These are phyloP conservation scores for Neofusicoccum cordaticola DNA, from an alignment of 2,329 filamentous ascomycete genomes.

Conservation along the genomic window DNA sequence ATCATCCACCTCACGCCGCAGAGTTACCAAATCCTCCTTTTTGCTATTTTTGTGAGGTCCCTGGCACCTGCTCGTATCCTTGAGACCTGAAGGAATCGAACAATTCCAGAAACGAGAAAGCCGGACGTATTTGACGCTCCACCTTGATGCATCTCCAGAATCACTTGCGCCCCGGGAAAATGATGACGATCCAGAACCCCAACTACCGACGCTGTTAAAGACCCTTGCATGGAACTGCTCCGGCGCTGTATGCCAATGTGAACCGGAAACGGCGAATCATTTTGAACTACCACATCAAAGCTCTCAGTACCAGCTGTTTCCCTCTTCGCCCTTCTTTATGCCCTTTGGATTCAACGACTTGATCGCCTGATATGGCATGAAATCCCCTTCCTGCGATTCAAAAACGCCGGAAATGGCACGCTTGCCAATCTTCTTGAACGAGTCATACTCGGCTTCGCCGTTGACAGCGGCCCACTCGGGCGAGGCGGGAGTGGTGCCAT, in stretches of 20 bases:
- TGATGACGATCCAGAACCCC: no score
- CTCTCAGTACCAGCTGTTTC: slow-evolving; percentile 57
- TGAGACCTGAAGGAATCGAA: no score
- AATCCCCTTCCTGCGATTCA: slow-evolving; percentile 54
- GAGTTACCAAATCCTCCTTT: no score
- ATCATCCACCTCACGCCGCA: no score
- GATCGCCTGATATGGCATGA: slow-evolving; percentile 58
- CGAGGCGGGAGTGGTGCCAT: slow-evolving; percentile 51
- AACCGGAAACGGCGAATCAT: neutral
- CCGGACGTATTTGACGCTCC: no score
- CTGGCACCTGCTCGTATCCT: no score
- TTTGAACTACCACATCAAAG: neutral
- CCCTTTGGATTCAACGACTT: slow-evolving; percentile 58
- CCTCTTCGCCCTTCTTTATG: slow-evolving; percentile 53
- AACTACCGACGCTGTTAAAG: no score
- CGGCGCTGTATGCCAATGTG: neutral
- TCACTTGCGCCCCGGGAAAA: no score
- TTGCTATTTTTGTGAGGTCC: no score
- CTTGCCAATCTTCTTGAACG: slow-evolving; percentile 52
- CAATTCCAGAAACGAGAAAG: no score
- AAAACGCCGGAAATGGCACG: slow-evolving; percentile 59
- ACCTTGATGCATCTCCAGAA: no score
- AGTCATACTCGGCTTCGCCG: slow-evolving; percentile 51
- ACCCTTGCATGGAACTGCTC: neutral
- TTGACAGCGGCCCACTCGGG: slow-evolving; percentile 58